Evolutionary conservation across 352 stramenopile species (phyloP).

Genomic region (Paralagenidium karlingii): DNA sequence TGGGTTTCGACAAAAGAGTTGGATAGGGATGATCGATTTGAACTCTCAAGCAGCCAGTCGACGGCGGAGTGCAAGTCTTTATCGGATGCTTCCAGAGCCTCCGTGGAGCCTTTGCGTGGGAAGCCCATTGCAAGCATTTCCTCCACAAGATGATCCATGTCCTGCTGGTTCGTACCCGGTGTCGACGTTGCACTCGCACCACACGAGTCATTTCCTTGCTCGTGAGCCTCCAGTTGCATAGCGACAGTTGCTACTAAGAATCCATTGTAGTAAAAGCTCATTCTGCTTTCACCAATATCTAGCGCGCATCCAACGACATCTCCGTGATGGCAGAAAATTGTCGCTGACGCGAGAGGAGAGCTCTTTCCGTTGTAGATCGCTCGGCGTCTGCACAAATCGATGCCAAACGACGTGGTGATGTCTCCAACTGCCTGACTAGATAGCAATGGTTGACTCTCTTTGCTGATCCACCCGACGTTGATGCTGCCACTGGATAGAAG

Average conservation of each 20-base stretch:
- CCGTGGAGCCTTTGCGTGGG: slow-evolving; percentile 18
- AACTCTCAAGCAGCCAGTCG: slow-evolving; percentile 24
- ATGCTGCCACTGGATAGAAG: slow-evolving; percentile 32
- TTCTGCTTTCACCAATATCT: slow-evolving; percentile 9
- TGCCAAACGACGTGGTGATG: slow-evolving; percentile 16
- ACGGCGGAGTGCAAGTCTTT: slow-evolving; percentile 13
- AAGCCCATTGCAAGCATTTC: slow-evolving; percentile 43
- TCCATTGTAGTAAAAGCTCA: slow-evolving; percentile 58
- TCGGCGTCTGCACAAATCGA: too few species aligned
- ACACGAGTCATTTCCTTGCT: not conserved
- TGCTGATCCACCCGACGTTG: slow-evolving; percentile 33
- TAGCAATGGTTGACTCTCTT: slow-evolving; percentile 3
- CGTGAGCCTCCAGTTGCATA: not conserved
- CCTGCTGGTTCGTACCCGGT: slow-evolving; percentile 2
- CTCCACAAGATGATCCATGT: slow-evolving; percentile 29
- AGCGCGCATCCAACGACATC: slow-evolving; percentile 48
- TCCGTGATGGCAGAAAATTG: slow-evolving; percentile 27
- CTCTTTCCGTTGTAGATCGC: slow-evolving; percentile 12
- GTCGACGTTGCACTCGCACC: not conserved
- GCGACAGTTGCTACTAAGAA: slow-evolving; percentile 14
- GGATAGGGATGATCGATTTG: not conserved
- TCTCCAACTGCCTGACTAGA: too few species aligned
- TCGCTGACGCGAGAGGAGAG: too few species aligned
- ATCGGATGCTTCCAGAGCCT: slow-evolving; percentile 18
- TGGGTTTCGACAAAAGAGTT: not conserved